phyloP scores from a whole-genome alignment of 768 basidiomycete genomes.

The Leccinum boreale region DNA sequence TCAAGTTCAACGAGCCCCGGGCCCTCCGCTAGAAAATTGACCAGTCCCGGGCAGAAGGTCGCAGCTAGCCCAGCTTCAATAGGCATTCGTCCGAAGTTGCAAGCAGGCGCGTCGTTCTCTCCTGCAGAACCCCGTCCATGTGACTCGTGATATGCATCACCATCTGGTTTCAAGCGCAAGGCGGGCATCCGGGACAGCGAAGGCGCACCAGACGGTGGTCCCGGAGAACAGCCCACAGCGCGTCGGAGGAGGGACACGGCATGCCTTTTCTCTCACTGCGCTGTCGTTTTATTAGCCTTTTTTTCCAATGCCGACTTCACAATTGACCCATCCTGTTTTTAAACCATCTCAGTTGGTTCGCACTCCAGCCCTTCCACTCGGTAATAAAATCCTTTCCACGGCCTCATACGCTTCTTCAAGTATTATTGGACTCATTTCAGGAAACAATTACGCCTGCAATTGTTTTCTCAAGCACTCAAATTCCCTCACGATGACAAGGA shows the following conservation, averaged over 20 bases:
- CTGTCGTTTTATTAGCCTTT: constrained; percentile 35
- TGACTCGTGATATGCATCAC: constrained; percentile 23
- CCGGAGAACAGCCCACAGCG: constrained; percentile 18
- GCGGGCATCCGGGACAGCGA: constrained; percentile 8
- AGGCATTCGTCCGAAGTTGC: no score
- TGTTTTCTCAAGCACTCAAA: constrained; percentile 42
- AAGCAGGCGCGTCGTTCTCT: constrained; percentile 11
- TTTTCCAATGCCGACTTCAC: constrained; percentile 36
- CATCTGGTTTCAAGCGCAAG: constrained; percentile 21
- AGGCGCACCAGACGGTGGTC: constrained; percentile 5
- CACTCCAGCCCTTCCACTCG: constrained; percentile 42
- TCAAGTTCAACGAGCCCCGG: neutral
- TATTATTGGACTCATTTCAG: no score
- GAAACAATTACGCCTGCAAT: constrained; percentile 32
- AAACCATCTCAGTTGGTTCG: constrained; percentile 33
- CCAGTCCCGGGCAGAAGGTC: no score
- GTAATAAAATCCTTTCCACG: constrained; percentile 27
- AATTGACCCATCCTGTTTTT: constrained; percentile 42
- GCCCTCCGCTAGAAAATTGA: no score
- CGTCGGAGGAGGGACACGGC: constrained; percentile 27
- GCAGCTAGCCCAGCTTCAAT: no score
- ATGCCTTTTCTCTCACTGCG: neutral
- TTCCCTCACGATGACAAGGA: constrained; percentile 41
- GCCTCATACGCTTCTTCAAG: neutral
- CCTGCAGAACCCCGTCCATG: neutral